Conservation (phyloP, 768 basidiomycete genomes). For the Suillus plorans region DNA sequence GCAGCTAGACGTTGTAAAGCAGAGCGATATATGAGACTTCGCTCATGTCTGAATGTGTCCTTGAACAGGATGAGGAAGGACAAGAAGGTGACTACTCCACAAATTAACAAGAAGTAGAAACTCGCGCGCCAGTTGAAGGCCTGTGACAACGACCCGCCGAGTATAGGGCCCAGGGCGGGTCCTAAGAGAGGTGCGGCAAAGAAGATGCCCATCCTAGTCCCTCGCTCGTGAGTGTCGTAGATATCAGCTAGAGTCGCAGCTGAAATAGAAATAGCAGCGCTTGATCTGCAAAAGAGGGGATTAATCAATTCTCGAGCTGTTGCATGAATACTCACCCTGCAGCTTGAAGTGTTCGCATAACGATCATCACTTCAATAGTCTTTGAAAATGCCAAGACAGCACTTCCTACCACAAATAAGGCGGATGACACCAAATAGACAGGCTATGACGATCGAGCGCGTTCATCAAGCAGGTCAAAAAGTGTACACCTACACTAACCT, state of each 20-base stretch:
- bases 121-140: conserved; percentile 75
- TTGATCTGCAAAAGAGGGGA: conserved; percentile 41
- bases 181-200: conserved; percentile 82
- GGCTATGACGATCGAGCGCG: conserved; percentile 32
- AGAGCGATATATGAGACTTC: conserved; percentile 77
- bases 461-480: background rate
- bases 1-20: conserved; percentile 49
- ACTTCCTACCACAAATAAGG: conserved; percentile 54
- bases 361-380: conserved; percentile 56
- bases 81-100: conserved; percentile 52
- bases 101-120: conserved; percentile 79
- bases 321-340: conserved; percentile 44
- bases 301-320: conserved; percentile 6
- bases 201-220: conserved; percentile 79
- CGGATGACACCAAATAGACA: conserved; percentile 53
- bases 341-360: conserved; percentile 68
- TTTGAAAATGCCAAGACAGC: conserved; percentile 56
- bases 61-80: conserved; percentile 68
- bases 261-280: conserved; percentile 69
- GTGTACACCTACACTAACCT: conserved; percentile 40
- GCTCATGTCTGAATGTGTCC: conserved; percentile 81
- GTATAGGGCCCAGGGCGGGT: conserved; percentile 65
- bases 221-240: conserved; percentile 71
- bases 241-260: conserved; percentile 80
- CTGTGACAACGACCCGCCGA: conserved; percentile 69